Evolutionary conservation across 208 protist species (phyloP).

Genomic region (Phytomonas serpens): DNA sequence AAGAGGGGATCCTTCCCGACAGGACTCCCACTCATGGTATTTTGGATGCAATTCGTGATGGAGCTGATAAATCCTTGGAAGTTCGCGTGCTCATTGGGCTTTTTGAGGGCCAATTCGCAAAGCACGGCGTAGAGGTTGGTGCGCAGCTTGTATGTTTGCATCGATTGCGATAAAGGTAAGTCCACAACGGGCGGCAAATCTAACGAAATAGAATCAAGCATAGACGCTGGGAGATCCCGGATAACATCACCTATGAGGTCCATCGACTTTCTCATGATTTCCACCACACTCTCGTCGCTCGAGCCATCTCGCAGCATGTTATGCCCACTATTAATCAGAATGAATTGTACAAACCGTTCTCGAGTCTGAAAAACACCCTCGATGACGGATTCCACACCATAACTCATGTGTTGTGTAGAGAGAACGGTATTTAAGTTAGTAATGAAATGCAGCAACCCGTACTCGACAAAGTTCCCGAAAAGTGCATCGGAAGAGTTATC

Average conservation of each 20-base stretch:
- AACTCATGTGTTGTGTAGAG: conserved; percentile 31
- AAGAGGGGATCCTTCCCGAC: conserved; percentile 40
- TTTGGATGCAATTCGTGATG: conserved; percentile 64
- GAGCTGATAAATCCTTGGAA: conserved; percentile 49
- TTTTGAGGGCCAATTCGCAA: conserved; percentile 36
- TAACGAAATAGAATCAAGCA: conserved; percentile 50
- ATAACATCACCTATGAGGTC: conserved; percentile 67
- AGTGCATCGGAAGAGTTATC: conserved; percentile 4
- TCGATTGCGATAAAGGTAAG: conserved; percentile 61
- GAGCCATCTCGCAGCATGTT: conserved; percentile 58
- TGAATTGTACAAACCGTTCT: conserved; percentile 73
- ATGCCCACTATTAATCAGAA: conserved; percentile 65
- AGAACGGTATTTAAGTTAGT: conserved; percentile 53
- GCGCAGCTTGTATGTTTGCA: conserved; percentile 72
- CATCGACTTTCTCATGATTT: conserved; percentile 65
- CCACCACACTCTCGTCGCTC: conserved; percentile 40
- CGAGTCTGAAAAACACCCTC: conserved; percentile 61
- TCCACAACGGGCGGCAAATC: conserved; percentile 69
- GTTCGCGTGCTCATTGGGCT: conserved; percentile 23
- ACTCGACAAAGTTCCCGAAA: conserved; percentile 51
- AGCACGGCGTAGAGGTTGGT: conserved; percentile 62
- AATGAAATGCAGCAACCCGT: conserved; percentile 60
- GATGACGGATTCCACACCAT: conserved; percentile 38
- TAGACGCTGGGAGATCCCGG: conserved; percentile 35
- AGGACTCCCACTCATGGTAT: conserved; percentile 35